These are phyloP conservation scores for Onygenales sp. DNA, from an alignment of 2,329 filamentous ascomycete genomes.

Conservation along the genomic window DNA sequence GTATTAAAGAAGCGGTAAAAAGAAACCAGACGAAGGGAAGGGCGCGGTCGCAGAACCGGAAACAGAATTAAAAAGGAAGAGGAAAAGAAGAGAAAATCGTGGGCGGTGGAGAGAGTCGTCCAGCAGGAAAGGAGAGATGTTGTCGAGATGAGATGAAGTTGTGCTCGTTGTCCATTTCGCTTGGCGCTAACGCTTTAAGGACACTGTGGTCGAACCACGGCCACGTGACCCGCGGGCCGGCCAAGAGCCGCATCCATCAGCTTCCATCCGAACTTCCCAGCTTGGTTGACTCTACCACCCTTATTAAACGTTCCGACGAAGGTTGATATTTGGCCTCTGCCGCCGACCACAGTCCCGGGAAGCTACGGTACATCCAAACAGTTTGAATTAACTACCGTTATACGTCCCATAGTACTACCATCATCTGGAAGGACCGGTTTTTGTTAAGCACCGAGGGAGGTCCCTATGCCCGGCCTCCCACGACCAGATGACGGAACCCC, in stretches of 20 bases:
- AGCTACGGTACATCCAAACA: too few species aligned
- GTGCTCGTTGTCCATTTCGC: slow-evolving; percentile 10
- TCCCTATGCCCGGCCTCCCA: too few species aligned
- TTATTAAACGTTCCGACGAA: too few species aligned
- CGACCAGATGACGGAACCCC: too few species aligned
- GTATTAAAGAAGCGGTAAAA: slow-evolving; percentile 21
- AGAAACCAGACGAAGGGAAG: slow-evolving; percentile 26
- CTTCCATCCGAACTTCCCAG: background rate
- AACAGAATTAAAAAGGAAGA: slow-evolving; percentile 17
- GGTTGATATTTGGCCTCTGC: too few species aligned
- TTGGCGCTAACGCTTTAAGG: slow-evolving; percentile 13
- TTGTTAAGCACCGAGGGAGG: too few species aligned
- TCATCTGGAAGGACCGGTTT: too few species aligned
- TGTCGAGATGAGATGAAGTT: slow-evolving; percentile 13
- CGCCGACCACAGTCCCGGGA: too few species aligned
- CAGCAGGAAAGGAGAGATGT: slow-evolving; percentile 12
- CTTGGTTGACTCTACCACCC: background rate
- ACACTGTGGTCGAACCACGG: slow-evolving; percentile 12
- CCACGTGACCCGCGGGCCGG: background rate
- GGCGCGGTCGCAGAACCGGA: slow-evolving; percentile 2
- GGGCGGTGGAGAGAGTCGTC: slow-evolving; percentile 12
- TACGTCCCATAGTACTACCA: too few species aligned
- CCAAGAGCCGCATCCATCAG: background rate
- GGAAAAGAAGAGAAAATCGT: slow-evolving; percentile 16
- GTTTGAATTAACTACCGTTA: too few species aligned